These are phyloP conservation scores for Tetrapisispora fleetii DNA, from an alignment of 805 yeast species.

Conservation along the genomic window DNA sequence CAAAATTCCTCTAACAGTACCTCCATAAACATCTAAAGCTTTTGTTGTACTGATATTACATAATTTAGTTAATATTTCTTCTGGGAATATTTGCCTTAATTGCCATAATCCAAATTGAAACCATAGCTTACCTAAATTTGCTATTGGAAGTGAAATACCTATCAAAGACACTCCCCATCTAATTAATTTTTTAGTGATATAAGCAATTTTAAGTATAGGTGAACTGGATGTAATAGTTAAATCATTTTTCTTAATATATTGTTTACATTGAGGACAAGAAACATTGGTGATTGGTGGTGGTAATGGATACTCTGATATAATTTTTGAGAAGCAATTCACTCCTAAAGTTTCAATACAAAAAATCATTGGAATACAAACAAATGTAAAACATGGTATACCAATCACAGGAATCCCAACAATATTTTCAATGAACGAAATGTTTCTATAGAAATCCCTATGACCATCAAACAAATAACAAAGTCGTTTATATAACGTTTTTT, in stretches of 20 bases:
- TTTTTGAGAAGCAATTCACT: conserved; percentile 1
- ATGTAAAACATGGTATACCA: conserved; percentile 6
- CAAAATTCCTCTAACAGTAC: conserved; percentile 14
- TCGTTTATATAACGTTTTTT: conserved; percentile 9
- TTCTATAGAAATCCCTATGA: conserved; percentile 13
- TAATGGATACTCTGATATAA: conserved; percentile 1
- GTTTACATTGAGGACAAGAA: conserved; percentile 18
- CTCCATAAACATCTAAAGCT: conserved; percentile 21
- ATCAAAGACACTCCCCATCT: conserved; percentile 3
- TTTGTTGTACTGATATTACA: conserved; percentile 20
- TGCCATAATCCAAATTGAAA: conserved; percentile 22
- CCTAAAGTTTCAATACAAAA: conserved; percentile 6
- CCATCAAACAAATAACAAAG: conserved; percentile 12
- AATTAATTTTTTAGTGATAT: conserved; percentile 2
- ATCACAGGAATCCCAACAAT: conserved; percentile 8
- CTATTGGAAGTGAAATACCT: not conserved
- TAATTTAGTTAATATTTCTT: conserved; percentile 14
- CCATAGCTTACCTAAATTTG: conserved; percentile 14
- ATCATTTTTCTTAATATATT: conserved; percentile 1
- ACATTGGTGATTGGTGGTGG: conserved; percentile 6
- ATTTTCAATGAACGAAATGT: conserved; percentile 8
- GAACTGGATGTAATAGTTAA: conserved; percentile 2
- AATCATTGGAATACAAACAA: conserved; percentile 6
- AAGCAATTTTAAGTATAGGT: not conserved
- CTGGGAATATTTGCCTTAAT: conserved; percentile 22